Conservation (phyloP, 2,329 filamentous ascomycete species). For the Sclerotinia trifoliorum region DNA sequence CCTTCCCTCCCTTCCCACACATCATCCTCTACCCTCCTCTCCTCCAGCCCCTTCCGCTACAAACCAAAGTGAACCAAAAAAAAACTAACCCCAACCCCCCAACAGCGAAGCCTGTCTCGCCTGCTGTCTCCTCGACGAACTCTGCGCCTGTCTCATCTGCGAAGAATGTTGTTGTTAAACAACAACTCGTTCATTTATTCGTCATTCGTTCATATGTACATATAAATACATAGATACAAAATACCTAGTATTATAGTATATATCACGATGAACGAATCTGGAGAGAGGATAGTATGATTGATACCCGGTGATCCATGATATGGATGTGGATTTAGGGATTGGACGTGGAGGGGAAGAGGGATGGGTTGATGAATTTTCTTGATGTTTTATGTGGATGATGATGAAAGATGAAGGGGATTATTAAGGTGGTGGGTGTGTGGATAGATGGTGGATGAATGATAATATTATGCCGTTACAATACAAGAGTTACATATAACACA, state of each 20-base stretch:
- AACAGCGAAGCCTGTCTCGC: conserved; percentile 18
- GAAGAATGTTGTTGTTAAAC: conserved; percentile 19
- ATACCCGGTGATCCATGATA: not conserved
- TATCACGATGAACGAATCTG: not conserved
- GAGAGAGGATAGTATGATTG: not conserved
- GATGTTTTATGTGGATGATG: not conserved
- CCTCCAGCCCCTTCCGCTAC: too few species aligned
- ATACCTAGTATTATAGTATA: too few species aligned
- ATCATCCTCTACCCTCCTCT: too few species aligned
- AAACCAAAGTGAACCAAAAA: not conserved
- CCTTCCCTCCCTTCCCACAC: too few species aligned
- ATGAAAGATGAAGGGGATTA: not conserved
- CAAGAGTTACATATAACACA: too few species aligned
- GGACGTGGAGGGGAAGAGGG: not conserved
- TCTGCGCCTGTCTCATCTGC: conserved; percentile 20
- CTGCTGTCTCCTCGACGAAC: conserved; percentile 19
- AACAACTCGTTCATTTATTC: not conserved
- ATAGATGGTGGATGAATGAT: not conserved
- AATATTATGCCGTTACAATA: not conserved
- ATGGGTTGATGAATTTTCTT: not conserved
- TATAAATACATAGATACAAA: not conserved
- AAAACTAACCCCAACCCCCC: not conserved
- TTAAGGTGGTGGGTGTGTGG: not conserved
- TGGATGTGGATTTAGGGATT: not conserved
- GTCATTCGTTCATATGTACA: not conserved